Conservation (phyloP, 208 protist species). For the Trypanosoma conorhini region DNA sequence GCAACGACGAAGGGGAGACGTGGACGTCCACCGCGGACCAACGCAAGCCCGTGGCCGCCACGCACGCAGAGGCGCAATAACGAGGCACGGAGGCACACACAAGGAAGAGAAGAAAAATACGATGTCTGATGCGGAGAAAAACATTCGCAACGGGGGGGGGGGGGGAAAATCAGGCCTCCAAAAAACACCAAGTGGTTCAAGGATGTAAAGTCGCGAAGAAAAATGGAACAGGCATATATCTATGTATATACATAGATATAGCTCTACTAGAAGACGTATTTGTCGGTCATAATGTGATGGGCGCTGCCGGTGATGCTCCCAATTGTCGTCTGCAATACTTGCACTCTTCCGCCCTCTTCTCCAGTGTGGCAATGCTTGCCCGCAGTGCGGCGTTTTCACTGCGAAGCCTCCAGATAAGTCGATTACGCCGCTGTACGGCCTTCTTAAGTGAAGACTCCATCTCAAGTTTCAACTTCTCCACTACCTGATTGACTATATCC, state of each 20-base stretch:
- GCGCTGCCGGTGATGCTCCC: not conserved
- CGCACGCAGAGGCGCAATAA: too few relatives aligned
- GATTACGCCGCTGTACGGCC: constrained; percentile 46
- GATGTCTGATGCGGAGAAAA: not conserved
- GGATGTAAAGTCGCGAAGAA: not conserved
- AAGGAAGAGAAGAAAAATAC: not conserved
- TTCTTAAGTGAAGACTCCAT: constrained; percentile 40
- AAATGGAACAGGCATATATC: not conserved
- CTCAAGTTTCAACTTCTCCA: constrained; percentile 42
- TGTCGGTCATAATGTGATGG: not conserved
- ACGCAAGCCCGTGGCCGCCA: too few relatives aligned
- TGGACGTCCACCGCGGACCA: too few relatives aligned
- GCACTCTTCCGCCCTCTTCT: constrained; percentile 16
- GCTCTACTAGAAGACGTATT: not conserved
- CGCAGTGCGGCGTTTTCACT: constrained; percentile 48
- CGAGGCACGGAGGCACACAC: too few relatives aligned
- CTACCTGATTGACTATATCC: constrained; percentile 34
- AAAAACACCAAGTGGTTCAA: not conserved
- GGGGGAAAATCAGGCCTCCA: too few relatives aligned
- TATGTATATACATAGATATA: too few relatives aligned
- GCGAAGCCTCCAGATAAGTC: constrained; percentile 37
- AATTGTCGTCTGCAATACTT: not conserved
- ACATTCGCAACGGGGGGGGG: not conserved
- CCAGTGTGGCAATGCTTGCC: constrained; percentile 10
- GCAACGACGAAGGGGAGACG: too few relatives aligned